Evolutionary conservation across 2,329 filamentous ascomycete species (phyloP).

Genomic region (Polytolypa hystricis): DNA sequence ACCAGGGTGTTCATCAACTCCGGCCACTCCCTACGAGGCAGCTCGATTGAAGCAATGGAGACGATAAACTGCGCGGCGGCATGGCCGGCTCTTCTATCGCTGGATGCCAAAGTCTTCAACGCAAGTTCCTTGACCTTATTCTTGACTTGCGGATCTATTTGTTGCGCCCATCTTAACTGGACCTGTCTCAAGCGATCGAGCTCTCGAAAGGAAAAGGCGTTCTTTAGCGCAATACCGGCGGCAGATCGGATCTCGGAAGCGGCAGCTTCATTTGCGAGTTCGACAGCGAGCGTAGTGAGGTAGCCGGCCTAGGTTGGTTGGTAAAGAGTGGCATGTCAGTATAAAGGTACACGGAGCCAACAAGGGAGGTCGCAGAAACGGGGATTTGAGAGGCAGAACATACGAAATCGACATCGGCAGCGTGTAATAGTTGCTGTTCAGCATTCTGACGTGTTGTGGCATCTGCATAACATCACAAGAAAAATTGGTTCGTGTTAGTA

Average conservation of each 20-base stretch:
- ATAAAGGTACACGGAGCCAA: too few relatives aligned
- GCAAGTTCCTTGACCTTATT: constrained; percentile 77
- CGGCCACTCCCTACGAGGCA: constrained; percentile 85
- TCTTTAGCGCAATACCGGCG: constrained; percentile 93
- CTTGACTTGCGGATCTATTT: constrained; percentile 73
- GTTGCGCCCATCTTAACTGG: constrained; percentile 84
- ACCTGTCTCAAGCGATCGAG: constrained; percentile 75
- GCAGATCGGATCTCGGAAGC: constrained; percentile 79
- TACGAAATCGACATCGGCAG: constrained; percentile 94
- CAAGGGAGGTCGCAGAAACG: too few relatives aligned
- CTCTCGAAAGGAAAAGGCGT: constrained; percentile 93
- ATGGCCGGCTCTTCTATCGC: constrained; percentile 70
- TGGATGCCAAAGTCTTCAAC: constrained; percentile 73
- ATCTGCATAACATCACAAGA: constrained; percentile 46
- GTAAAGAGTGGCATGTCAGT: constrained; percentile 19
- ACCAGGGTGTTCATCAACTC: constrained; percentile 84
- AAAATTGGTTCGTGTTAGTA: too few relatives aligned
- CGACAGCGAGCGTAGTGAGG: constrained; percentile 80
- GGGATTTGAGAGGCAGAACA: constrained; percentile 31
- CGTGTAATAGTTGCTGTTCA: constrained; percentile 86
- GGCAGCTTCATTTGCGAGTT: constrained; percentile 82
- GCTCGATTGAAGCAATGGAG: constrained; percentile 86
- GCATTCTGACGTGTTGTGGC: constrained; percentile 78
- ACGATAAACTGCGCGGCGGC: constrained; percentile 92
- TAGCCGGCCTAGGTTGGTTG: constrained; percentile 62